Evolutionary conservation across 805 yeast species (phyloP).

Genomic region (Blastobotrys peoriensis): DNA sequence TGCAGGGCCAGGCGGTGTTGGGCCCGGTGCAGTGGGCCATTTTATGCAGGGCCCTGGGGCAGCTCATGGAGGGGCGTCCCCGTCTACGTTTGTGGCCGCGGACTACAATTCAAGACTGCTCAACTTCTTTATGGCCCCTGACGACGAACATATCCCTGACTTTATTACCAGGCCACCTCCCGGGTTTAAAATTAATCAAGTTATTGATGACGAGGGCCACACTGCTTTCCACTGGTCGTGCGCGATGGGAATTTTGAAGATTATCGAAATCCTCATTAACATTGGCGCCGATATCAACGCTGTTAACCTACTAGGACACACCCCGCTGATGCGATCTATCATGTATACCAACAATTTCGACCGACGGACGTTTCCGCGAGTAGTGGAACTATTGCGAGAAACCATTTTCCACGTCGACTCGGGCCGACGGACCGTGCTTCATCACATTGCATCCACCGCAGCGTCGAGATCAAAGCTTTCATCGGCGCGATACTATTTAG

Average conservation of each 20-base stretch:
- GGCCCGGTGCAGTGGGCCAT: no score
- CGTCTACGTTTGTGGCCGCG: conserved; percentile 7
- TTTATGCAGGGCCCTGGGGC: no score
- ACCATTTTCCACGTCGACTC: conserved; percentile 76
- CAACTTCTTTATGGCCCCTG: conserved; percentile 52
- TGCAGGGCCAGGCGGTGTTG: no score
- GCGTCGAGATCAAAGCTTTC: conserved; percentile 62
- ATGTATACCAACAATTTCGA: conserved; percentile 84
- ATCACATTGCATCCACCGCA: conserved; percentile 72
- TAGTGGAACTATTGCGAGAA: conserved; percentile 68
- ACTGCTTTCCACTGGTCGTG: conserved; percentile 98
- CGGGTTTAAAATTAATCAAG: conserved; percentile 64
- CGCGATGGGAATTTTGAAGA: conserved; percentile 78
- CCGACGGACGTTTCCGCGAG: conserved; percentile 68
- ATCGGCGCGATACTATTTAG: conserved; percentile 78
- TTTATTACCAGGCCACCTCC: conserved; percentile 58
- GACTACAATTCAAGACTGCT: conserved; percentile 35
- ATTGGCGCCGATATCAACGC: conserved; percentile 67
- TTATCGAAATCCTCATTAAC: conserved; percentile 67
- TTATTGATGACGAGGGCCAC: conserved; percentile 91
- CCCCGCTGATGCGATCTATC: conserved; percentile 79
- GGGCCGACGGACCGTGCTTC: conserved; percentile 68
- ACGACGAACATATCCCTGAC: conserved; percentile 55
- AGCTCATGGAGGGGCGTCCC: conserved; percentile 2
- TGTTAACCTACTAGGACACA: conserved; percentile 68